Conservation (phyloP, 2,329 filamentous ascomycete genomes). For the Drechmeria coniospora region DNA sequence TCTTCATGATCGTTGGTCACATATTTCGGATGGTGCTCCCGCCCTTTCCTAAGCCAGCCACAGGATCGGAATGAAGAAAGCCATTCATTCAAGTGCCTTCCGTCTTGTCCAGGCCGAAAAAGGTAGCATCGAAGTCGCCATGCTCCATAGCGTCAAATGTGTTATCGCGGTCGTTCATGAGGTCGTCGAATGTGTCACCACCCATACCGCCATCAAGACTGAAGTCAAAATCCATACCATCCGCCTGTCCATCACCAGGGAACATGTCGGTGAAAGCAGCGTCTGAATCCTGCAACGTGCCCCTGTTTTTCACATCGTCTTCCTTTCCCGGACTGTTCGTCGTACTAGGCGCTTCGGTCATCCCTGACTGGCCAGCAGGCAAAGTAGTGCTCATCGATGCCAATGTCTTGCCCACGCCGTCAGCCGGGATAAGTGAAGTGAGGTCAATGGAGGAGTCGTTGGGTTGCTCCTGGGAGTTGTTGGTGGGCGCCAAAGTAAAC, state of each 20-base stretch:
- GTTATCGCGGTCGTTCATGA: slow-evolving; percentile 27
- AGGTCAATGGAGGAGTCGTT: slow-evolving; percentile 29
- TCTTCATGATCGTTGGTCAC: too few relatives aligned
- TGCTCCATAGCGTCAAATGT: slow-evolving; percentile 26
- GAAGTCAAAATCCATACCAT: slow-evolving; percentile 21
- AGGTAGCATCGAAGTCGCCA: slow-evolving; percentile 31
- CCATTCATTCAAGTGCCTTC: slow-evolving; percentile 10
- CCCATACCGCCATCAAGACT: slow-evolving; percentile 13
- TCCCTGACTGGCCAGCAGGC: slow-evolving; percentile 11
- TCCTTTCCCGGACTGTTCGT: slow-evolving; percentile 1
- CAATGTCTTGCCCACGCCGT: slow-evolving; percentile 12
- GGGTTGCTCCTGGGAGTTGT: slow-evolving; percentile 12
- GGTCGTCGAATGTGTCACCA: slow-evolving; percentile 32
- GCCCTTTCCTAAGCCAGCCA: too few relatives aligned
- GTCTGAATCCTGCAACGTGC: slow-evolving; percentile 11
- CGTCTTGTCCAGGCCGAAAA: slow-evolving; percentile 23
- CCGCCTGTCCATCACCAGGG: slow-evolving; percentile 24
- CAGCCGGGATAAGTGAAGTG: slow-evolving; percentile 23
- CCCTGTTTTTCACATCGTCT: slow-evolving; percentile 13
- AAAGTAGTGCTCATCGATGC: slow-evolving; percentile 16
- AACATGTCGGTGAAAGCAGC: slow-evolving; percentile 30
- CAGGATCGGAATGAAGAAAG: too few relatives aligned
- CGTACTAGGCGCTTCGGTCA: slow-evolving; percentile 5
- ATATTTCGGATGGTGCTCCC: too few relatives aligned
- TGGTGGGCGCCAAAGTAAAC: slow-evolving; percentile 33